Percentiles rank a stretch among this genome's conserved stretches.
Conservation (phyloP, 306 rosid genomes). For the Cajanus cajan region DNA sequence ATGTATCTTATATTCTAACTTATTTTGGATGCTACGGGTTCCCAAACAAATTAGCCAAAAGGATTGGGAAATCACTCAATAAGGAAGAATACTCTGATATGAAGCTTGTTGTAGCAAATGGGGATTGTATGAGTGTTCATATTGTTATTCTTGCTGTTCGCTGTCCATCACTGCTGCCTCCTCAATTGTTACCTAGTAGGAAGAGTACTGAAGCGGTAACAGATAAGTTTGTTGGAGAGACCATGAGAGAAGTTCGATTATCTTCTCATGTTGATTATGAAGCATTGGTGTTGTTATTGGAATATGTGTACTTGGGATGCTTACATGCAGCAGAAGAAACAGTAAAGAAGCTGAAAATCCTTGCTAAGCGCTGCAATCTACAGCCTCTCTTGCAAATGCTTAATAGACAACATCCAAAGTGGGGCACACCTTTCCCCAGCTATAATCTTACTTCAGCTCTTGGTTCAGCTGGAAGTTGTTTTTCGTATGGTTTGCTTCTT, state of each 20-base stretch:
- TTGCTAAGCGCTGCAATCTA: constrained; percentile 70
- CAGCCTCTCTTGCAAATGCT: constrained; percentile 67
- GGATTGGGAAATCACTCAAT: constrained; percentile 59
- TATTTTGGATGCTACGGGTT: constrained; percentile 75
- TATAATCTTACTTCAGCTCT: constrained; percentile 55
- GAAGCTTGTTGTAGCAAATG: constrained; percentile 50
- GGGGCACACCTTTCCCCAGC: constrained; percentile 67
- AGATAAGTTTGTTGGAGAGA: constrained; percentile 21
- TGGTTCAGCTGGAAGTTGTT: constrained; percentile 58
- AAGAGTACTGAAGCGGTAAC: constrained; percentile 25
- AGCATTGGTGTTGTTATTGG: constrained; percentile 64
- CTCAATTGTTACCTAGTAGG: constrained; percentile 21
- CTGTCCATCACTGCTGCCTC: constrained; percentile 77
- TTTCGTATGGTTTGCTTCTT: constrained; percentile 64
- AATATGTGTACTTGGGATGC: constrained; percentile 67
- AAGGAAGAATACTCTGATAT: constrained; percentile 60
- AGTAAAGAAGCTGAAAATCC: constrained; percentile 58
- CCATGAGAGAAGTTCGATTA: constrained; percentile 51
- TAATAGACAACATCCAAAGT: constrained; percentile 58
- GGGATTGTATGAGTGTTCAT: constrained; percentile 60
- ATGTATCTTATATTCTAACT: constrained; percentile 65
- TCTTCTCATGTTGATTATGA: constrained; percentile 69
- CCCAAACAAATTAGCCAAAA: constrained; percentile 65
- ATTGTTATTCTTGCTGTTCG: constrained; percentile 68
- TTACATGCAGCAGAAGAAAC: constrained; percentile 56